A percentile compares a stretch with the other conserved stretches of the same genome.
Evolutionary conservation across 108 stramenopile genomes (phyloP).

Genomic region (Fistulifera solaris): DNA sequence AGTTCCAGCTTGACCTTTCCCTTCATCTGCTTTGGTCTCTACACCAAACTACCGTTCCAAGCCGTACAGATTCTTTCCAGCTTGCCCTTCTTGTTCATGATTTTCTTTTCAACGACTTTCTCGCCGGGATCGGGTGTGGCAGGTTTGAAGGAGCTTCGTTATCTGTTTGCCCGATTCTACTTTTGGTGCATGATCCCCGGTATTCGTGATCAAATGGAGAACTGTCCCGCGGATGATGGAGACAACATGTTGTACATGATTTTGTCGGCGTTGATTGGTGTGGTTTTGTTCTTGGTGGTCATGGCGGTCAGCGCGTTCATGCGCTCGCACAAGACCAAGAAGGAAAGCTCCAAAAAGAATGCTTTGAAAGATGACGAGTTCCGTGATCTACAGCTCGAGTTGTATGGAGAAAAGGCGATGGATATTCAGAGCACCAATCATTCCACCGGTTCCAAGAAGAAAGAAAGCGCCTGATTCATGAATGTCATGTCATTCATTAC

Average conservation of each 20-base stretch:
- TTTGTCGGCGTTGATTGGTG: slow-evolving; percentile 25
- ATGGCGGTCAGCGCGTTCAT: background rate
- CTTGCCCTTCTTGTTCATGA: slow-evolving; percentile 54
- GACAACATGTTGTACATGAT: slow-evolving; percentile 29
- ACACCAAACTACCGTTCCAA: slow-evolving; percentile 38
- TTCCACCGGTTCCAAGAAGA: too few relatives aligned
- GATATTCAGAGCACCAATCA: too few relatives aligned
- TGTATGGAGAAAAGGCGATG: slow-evolving; percentile 11
- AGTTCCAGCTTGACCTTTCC: slow-evolving; percentile 34
- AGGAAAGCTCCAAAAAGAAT: background rate
- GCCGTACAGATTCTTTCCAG: slow-evolving; percentile 49
- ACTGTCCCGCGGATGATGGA: slow-evolving; percentile 37
- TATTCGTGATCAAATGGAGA: slow-evolving; percentile 49
- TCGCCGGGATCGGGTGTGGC: slow-evolving; percentile 45
- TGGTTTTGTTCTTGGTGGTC: slow-evolving; percentile 23
- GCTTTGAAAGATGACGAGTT: slow-evolving; percentile 6
- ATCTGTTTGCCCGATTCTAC: slow-evolving; percentile 52
- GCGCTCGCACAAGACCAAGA: background rate
- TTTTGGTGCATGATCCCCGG: slow-evolving; percentile 58
- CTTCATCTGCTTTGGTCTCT: slow-evolving; percentile 39
- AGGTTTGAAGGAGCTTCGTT: slow-evolving; percentile 46
- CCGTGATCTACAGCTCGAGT: slow-evolving; percentile 9
- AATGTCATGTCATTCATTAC: too few relatives aligned
- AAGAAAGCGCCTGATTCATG: too few relatives aligned
- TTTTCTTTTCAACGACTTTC: slow-evolving; percentile 62